Percentiles rank a stretch among this genome's conserved stretches.
Conservation (phyloP, 768 basidiomycete species). For the Scleroderma bovista region DNA sequence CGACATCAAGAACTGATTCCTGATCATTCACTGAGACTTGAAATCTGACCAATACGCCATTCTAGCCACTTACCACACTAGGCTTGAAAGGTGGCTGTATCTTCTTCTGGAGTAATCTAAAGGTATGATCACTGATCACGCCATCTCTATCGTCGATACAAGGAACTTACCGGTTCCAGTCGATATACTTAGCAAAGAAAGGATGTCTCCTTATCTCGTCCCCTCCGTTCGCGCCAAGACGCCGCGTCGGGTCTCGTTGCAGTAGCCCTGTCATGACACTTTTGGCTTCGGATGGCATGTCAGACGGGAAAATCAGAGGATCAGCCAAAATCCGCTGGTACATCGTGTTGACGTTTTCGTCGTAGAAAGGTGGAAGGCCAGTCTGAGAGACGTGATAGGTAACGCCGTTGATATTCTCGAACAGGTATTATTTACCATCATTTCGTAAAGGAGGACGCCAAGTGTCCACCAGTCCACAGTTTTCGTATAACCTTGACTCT, state of each 20-base stretch:
- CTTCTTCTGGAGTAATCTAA: slow-evolving; percentile 81
- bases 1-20: slow-evolving; percentile 92
- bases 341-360: slow-evolving; percentile 98
- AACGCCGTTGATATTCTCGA: not conserved
- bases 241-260: slow-evolving; percentile 79
- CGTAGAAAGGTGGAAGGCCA: slow-evolving; percentile 96
- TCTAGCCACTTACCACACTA: slow-evolving; percentile 62
- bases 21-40: slow-evolving; percentile 21
- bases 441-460: slow-evolving; percentile 93
- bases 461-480: slow-evolving; percentile 99
- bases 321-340: slow-evolving; percentile 93
- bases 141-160: not conserved
- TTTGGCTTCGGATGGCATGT: slow-evolving; percentile 83
- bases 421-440: slow-evolving; percentile 58
- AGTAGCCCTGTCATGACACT: slow-evolving; percentile 86
- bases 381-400: slow-evolving; percentile 44
- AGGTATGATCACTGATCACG: slow-evolving; percentile 1
- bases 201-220: slow-evolving; percentile 95
- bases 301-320: slow-evolving; percentile 86
- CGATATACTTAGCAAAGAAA: slow-evolving; percentile 91
- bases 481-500: slow-evolving; percentile 95
- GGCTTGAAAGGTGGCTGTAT: slow-evolving; percentile 98
- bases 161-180: slow-evolving; percentile 69
- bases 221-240: slow-evolving; percentile 89
- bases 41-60: not conserved